Evolutionary conservation across 306 rosid species (phyloP), one percentile per base, ranked within the genome.

Genomic region (Lupinus albus): DNA sequence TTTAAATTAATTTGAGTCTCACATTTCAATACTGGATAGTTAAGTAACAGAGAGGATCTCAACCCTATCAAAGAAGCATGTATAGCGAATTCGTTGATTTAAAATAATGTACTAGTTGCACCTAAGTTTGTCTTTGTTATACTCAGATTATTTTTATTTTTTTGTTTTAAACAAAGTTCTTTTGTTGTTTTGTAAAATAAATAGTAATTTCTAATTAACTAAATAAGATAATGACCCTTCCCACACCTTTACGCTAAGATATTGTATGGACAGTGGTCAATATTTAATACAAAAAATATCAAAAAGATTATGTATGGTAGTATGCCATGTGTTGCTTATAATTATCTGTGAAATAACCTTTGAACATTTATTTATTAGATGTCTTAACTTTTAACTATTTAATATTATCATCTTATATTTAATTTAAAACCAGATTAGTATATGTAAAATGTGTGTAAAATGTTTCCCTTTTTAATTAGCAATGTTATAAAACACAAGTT

Each of bases 121-220:
- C 80, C 72, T 59, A 76, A 67, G 58, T 72, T 76, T 67, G 78
- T 67, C 69, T 63, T 42, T 4, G 60, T 55, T n/a, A n/a, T n/a
- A 25, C 1, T 11, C 47, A 11, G 47, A 41, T 41, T 39, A n/a
- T n/a, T n/a, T n/a, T n/a, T n/a, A n/a, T n/a, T n/a, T 39, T 39
- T 39, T 39, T 38, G 11, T 10, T 39, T 11, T 1, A 11, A 41
- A 41, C 3, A 41, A 41, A 78, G 6, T 52, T 69, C 68, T 48
- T 54, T 49, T 45, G 16, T 71, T 46, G 33, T 66, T 71, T 59
- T 36, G 17, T 25, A 74, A 74, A 47, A n/a, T 28, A 8, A 62
- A n/a, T 67, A 61, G 61, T 59, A 8, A 17, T 6, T 62, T 21
- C 20, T 8, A 45, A 62, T 38, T 6, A 41, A 42, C 4, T 17